Conservation (phyloP, 805 yeast species). For the Barnettozyma botsteinii region DNA sequence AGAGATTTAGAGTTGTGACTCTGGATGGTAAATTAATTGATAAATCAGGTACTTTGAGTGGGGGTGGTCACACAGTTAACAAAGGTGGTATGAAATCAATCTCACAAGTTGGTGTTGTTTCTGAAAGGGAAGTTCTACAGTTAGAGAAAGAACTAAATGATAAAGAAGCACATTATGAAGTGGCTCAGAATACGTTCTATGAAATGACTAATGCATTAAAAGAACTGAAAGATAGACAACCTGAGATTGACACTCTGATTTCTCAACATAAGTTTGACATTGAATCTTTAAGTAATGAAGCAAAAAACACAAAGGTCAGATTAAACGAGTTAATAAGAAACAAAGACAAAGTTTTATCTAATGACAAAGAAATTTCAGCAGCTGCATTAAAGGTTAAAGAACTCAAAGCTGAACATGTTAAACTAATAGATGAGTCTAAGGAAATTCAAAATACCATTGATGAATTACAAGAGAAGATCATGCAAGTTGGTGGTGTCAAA, state of each 20-base stretch:
- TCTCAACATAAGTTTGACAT: constrained; percentile 60
- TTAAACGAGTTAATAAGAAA: constrained; percentile 32
- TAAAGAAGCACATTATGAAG: constrained; percentile 49
- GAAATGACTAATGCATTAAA: constrained; percentile 58
- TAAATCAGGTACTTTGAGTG: constrained; percentile 91
- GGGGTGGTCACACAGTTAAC: constrained; percentile 76
- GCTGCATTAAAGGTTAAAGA: constrained; percentile 30
- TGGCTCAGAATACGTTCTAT: constrained; percentile 42
- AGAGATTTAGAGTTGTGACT: constrained; percentile 85
- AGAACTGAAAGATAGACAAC: constrained; percentile 57
- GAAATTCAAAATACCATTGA: constrained; percentile 53
- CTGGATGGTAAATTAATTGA: constrained; percentile 89
- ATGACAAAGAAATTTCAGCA: constrained; percentile 34
- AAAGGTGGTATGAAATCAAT: constrained; percentile 70
- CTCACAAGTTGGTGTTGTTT: constrained; percentile 35
- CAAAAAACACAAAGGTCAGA: constrained; percentile 39
- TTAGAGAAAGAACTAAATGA: constrained; percentile 46
- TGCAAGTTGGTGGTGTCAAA: constrained; percentile 88
- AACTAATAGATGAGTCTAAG: constrained; percentile 47
- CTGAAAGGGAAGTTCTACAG: constrained; percentile 51
- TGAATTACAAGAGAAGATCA: constrained; percentile 64
- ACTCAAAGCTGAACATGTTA: constrained; percentile 36
- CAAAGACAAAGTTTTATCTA: constrained; percentile 18
- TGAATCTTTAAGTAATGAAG: constrained; percentile 50
- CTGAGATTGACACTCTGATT: constrained; percentile 58